Evolutionary conservation across 1,284 basidiomycete genomes (phyloP), one percentile per base, ranked within the genome.

Genomic region (Coriolopsis trogii): DNA sequence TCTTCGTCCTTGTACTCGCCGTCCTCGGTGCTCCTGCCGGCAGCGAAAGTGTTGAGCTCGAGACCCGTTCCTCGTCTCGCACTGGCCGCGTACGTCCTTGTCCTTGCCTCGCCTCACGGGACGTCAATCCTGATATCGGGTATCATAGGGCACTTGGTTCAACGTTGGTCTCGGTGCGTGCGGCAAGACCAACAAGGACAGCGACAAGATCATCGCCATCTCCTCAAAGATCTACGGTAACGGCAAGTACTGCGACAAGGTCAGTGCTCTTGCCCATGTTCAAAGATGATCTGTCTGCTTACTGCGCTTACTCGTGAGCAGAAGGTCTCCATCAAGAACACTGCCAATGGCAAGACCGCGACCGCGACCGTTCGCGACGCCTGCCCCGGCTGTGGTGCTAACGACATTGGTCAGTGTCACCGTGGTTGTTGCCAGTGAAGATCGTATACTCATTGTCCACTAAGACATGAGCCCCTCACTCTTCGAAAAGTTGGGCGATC

Each of bases 101-200:
- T 41, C 2, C 40, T 34, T 29, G 23, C 21, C 10, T 28, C 33
- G 13, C n/a, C 10, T 3, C 12, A 10, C 7, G 6, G 1, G 3
- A 12, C 58, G 9, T 18, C 12, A 25, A 43, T 37, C 29, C 50
- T 50, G 23, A 46, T 25, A 38, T 47, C 26, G 41, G 23, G 7
- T 31, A 38, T 30, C 28, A 12, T 37, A 77, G 72, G 74, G 73
- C n/a, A 75, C 74, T 20, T 76, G 67, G 63, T 76, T 70, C 58
- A 41, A 69, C 23, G 64, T 68, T 43, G 71, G 70, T 39, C 64
- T 70, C 26, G 71, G 70, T 37, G 67, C 63, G 37, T 72, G 71
- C 51, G 70, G 70, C 4, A 40, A 65, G 49, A 64, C 56, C 33
- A 70, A 71, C 57, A 54, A 55, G 20, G 60, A 70, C 47, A 64